Evolutionary conservation across 129 eudicot species (phyloP).

Genomic region (Solidago caesia): DNA sequence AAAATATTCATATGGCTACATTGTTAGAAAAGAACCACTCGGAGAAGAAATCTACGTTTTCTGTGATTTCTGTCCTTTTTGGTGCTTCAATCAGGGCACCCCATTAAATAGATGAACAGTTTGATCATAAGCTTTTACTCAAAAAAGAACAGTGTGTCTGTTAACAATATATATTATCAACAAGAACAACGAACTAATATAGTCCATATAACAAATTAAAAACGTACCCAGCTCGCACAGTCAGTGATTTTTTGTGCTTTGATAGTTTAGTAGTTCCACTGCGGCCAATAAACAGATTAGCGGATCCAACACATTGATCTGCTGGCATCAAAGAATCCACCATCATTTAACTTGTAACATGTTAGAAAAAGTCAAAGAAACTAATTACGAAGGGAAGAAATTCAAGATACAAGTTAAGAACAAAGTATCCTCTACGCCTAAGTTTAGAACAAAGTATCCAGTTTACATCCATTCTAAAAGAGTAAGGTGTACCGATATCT

Average conservation of each 20-base stretch:
- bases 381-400: neutral
- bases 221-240: conserved; percentile 42
- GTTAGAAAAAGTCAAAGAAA: conserved; percentile 1
- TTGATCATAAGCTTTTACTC: neutral
- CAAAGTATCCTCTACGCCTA: neutral
- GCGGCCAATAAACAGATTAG: conserved; percentile 28
- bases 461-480: neutral
- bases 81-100: conserved; percentile 6
- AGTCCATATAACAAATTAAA: neutral
- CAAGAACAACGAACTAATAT: neutral
- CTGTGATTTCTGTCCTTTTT: neutral
- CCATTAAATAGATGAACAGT: neutral
- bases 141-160: no score
- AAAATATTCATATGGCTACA: neutral
- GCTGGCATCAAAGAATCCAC: conserved; percentile 33
- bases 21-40: no score
- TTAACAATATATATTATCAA: no score
- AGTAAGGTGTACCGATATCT: no score
- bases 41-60: no score
- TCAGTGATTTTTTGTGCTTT: conserved; percentile 32
- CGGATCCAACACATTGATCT: conserved; percentile 36
- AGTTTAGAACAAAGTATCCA: neutral
- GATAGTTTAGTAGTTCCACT: conserved; percentile 25
- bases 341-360: conserved; percentile 18
- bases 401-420: neutral